Conservation (phyloP, 2,329 filamentous ascomycete genomes). For the Colletotrichum paranaense region DNA sequence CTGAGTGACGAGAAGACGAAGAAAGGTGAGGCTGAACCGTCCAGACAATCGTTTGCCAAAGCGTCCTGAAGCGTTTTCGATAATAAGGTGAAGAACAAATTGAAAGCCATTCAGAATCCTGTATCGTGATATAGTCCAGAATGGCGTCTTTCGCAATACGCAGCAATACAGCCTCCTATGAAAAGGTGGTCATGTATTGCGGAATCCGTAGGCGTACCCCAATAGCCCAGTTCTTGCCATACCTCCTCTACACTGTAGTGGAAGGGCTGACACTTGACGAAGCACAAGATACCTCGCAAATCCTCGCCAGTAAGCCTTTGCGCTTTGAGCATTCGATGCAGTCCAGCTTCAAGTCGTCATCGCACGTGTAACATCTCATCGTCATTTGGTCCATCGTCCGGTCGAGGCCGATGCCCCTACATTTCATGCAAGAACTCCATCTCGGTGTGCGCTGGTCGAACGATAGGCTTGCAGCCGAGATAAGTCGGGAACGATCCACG, state of each 20-base stretch:
- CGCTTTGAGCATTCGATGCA: slow-evolving; percentile 36
- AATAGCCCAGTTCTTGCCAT: slow-evolving; percentile 4
- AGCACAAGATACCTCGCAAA: slow-evolving; percentile 25
- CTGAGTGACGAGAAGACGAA: slow-evolving; percentile 33
- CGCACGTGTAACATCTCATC: slow-evolving; percentile 38
- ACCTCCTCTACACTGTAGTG: slow-evolving; percentile 1
- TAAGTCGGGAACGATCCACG: slow-evolving; percentile 34
- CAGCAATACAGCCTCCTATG: slow-evolving; percentile 46
- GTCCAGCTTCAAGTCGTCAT: slow-evolving; percentile 35
- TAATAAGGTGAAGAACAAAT: slow-evolving; percentile 45
- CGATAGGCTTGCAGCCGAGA: slow-evolving; percentile 26
- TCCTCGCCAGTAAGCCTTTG: slow-evolving; percentile 39
- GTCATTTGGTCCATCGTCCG: slow-evolving; percentile 28
- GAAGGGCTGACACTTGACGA: neutral
- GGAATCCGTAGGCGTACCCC: slow-evolving; percentile 18
- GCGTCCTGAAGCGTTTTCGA: slow-evolving; percentile 22
- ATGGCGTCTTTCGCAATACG: slow-evolving; percentile 50
- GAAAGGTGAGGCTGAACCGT: slow-evolving; percentile 20
- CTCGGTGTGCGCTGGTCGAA: slow-evolving; percentile 43
- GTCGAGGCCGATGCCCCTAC: slow-evolving; percentile 22
- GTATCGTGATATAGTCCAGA: slow-evolving; percentile 63
- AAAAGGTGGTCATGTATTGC: slow-evolving; percentile 18
- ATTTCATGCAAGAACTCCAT: slow-evolving; percentile 42
- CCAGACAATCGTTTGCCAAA: slow-evolving; percentile 22
- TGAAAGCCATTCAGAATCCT: slow-evolving; percentile 62